These are phyloP conservation scores for Penicillium bovifimosum DNA, from an alignment of 495 filamentous ascomycete genomes.

Conservation along the genomic window DNA sequence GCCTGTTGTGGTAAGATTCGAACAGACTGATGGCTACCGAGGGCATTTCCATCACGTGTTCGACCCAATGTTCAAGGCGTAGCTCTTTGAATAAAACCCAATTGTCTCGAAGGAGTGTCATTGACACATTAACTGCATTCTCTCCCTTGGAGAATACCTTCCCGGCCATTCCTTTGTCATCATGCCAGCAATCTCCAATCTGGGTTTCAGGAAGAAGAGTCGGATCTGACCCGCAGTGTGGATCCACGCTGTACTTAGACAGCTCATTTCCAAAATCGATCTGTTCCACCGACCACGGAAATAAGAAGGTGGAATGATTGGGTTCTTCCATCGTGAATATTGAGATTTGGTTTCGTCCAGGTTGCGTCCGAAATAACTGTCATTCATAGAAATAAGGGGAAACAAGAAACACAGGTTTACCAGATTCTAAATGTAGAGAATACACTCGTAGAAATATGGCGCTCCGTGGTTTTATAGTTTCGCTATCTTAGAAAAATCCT, in stretches of 20 bases:
- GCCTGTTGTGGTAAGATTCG: neutral
- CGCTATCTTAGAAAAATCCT: too few species aligned
- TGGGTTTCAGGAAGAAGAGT: neutral
- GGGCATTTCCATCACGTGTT: neutral
- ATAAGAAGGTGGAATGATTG: neutral
- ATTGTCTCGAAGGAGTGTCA: neutral
- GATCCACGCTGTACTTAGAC: neutral
- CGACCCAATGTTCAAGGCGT: neutral
- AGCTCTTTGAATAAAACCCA: neutral
- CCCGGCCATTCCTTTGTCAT: neutral
- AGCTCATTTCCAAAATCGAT: neutral
- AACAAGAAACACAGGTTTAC: neutral
- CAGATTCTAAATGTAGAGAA: neutral
- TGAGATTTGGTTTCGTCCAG: neutral
- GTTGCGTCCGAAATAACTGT: neutral
- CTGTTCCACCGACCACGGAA: neutral
- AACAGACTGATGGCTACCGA: neutral
- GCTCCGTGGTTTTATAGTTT: too few species aligned
- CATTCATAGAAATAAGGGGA: neutral
- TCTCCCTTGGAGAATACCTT: neutral
- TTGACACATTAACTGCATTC: neutral
- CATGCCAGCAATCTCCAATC: neutral
- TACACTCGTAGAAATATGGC: too few species aligned
- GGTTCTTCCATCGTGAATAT: neutral
- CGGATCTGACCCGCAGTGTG: neutral